Base-by-base conservation (phyloP, 352 stramenopile species). In the Globisporangium paddicum region DNA sequence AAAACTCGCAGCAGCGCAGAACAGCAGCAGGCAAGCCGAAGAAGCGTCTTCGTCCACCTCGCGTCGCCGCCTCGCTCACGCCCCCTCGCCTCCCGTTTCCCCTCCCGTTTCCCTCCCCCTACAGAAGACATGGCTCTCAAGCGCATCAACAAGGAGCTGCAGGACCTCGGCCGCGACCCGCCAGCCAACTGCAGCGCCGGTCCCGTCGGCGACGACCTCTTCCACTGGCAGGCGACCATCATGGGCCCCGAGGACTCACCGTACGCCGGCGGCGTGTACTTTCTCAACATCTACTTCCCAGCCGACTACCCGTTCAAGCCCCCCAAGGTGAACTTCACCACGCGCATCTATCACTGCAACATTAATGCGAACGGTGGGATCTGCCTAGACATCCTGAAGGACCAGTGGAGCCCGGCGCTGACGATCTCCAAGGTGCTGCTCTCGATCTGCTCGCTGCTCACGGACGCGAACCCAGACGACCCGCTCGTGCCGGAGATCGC, bases 301-400 rank as follows among this genome's bases (percentile, higher is more conserved):
- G 96, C 96, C 38, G 97, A 99, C 74, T 99, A 99, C 85, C 97
- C 97, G 45, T 99, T 99, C 82, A 99, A 99, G 87, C 96, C 97
- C 30, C 96, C 96, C 57, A 98, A 96, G 64, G 96, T 99, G 45
- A 98, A 98, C 77, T 99, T 99, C 78, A 99, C 93, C 58, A 99
- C 98, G 65, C 96, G 96, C 75, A 99, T 99, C 64, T 99, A 99
- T 75, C 98, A 99, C 77, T 99, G 96, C 81, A 99, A 99, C 94
- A 99, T 99, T 75, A 99, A 99, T 75, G 96, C 93, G 47, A 99
- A 98, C 81, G 97, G 97, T 67, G 96, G 97, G 53, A 99, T 99
- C 67, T 99, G 98, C 82, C 87, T 99, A 82, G 98, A 99, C 72
- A 99, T 99, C 72, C 83, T 99, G 65, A 99, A 99, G 82, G 97